These are phyloP conservation scores for Gnaphalium uliginosum DNA, from an alignment of 129 eudicot species.

Conservation along the genomic window DNA sequence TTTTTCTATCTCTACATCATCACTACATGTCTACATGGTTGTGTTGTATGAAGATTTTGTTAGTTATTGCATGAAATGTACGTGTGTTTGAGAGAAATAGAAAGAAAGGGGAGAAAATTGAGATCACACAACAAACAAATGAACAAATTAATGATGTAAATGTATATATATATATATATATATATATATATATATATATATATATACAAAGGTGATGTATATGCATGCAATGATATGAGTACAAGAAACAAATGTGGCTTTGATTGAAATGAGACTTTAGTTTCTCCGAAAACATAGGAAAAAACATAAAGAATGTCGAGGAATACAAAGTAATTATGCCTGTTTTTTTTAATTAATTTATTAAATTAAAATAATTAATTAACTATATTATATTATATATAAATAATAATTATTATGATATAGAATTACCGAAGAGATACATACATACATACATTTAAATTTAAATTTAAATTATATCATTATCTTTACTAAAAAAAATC, in stretches of 20 bases:
- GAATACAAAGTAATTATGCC: constrained; percentile 28
- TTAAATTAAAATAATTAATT: no score
- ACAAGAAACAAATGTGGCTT: constrained; percentile 8
- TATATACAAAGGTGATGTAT: background rate
- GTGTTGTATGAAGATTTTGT: constrained; percentile 4
- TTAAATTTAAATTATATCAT: background rate
- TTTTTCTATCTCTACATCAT: background rate
- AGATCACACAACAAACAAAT: constrained; percentile 3
- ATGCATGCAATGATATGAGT: background rate
- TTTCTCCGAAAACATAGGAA: constrained; percentile 19
- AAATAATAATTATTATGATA: no score
- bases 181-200: no score
- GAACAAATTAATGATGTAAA: background rate
- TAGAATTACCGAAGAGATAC: no score
- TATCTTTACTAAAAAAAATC: background rate
- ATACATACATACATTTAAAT: no score
- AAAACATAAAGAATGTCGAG: constrained; percentile 2
- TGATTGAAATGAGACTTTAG: background rate
- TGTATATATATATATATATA: background rate
- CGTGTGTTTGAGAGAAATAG: constrained; percentile 10
- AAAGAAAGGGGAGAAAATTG: constrained; percentile 17
- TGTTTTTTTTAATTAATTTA: background rate
- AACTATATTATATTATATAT: no score
- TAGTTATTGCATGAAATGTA: constrained; percentile 23
- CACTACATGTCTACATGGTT: constrained; percentile 22